These are phyloP conservation scores for Citrullus mucosospermus DNA, from an alignment of 306 rosid genomes.

Conservation along the genomic window DNA sequence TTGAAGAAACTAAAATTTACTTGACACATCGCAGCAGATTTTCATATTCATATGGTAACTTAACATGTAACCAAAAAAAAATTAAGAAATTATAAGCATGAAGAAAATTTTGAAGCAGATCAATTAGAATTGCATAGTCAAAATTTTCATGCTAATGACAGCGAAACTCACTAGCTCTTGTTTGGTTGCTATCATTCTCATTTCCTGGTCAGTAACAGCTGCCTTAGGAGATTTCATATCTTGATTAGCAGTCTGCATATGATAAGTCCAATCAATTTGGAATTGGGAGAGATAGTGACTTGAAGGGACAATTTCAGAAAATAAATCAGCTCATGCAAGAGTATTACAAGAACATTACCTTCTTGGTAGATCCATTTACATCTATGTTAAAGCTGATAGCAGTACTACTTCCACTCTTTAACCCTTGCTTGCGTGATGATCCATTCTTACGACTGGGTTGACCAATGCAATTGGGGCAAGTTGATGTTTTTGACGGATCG, in stretches of 20 bases:
- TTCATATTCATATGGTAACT: background rate
- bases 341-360: constrained; percentile 27
- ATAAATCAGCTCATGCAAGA: background rate
- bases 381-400: constrained; percentile 30
- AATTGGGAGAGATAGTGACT: background rate
- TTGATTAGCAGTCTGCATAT: background rate
- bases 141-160: background rate
- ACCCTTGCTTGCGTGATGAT: constrained; percentile 34
- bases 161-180: background rate
- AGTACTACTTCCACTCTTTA: constrained; percentile 20
- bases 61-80: background rate
- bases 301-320: background rate
- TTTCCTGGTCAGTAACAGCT: background rate
- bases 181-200: constrained; percentile 1
- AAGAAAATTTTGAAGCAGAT: background rate
- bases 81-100: background rate
- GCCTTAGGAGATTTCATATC: background rate
- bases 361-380: constrained; percentile 24
- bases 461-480: constrained; percentile 34
- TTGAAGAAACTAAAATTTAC: background rate
- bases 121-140: background rate
- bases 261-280: background rate
- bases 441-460: constrained; percentile 29
- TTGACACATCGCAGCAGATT: background rate
- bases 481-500: constrained; percentile 15